These are phyloP conservation scores for Phialophora tarda DNA, from an alignment of 2,329 filamentous ascomycete species.

Conservation along the genomic window DNA sequence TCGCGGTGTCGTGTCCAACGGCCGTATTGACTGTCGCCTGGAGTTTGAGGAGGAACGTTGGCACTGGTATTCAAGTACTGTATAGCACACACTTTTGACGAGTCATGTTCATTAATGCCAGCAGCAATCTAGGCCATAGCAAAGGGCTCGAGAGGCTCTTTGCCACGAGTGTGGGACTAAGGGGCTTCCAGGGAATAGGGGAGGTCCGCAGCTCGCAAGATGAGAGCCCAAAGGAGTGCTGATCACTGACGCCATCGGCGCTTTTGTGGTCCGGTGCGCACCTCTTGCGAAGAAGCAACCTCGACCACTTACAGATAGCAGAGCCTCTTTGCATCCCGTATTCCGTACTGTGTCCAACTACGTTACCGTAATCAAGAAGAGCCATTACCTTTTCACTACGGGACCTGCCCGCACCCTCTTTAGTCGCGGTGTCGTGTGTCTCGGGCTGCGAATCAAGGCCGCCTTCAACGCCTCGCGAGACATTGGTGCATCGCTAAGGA, in stretches of 20 bases:
- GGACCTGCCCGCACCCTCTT: neutral
- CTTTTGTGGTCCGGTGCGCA: neutral
- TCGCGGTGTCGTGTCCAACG: neutral
- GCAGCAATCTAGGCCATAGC: neutral
- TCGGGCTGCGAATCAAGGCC: neutral
- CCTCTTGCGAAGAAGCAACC: neutral
- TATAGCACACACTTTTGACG: neutral
- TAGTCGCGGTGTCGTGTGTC: neutral
- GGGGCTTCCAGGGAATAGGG: neutral
- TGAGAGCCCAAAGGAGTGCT: neutral
- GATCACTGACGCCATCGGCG: neutral
- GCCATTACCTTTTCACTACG: neutral
- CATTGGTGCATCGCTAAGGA: neutral
- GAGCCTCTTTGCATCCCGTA: neutral
- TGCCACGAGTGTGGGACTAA: neutral
- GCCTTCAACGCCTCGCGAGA: neutral
- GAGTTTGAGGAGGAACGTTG: neutral
- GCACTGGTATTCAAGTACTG: neutral
- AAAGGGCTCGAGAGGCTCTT: too few species aligned
- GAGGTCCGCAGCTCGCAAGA: conserved; percentile 2
- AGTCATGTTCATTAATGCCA: neutral
- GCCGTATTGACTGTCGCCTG: neutral
- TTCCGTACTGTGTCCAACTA: neutral
- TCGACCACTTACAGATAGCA: neutral
- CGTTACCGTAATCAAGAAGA: neutral